Evolutionary conservation across 2,329 filamentous ascomycete genomes (phyloP), one percentile per base, ranked within the genome.

Genomic region (Capronia americana): DNA sequence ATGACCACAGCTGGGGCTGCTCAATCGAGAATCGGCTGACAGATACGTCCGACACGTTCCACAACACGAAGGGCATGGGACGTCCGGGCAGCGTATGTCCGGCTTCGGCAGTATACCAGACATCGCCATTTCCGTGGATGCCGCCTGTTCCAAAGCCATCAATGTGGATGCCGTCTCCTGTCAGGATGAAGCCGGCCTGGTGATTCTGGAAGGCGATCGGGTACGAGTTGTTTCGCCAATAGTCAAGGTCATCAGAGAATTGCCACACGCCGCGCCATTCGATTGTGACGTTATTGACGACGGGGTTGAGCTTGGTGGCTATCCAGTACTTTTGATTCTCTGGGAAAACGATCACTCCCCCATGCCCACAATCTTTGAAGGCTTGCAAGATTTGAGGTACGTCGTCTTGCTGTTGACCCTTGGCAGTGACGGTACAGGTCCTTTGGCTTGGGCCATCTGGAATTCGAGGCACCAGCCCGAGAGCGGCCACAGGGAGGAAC

Each of bases 61-160:
- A 87, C 60, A 85, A 81, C 3, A 86, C 83, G 64, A 87, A 86
- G 0, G 84, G 84, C 84, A 87, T 87, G 0, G 84, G 85, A 10
- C 85, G 75, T 3, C 84, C 84, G 1, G 80, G 79, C 61, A 79
- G 79, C 0, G 83, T 86, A 5, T 74, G 69, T 14, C 77, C 80
- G 28, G 77, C 70, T 73, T 86, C 84, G 8, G 75, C 81, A 20
- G 76, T 80, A 67, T 87, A 87, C 85, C 85, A 87, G 1, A 77
- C 72, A 67, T 87, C 81, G 2, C 85, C 84, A 66, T 85, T 85
- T 5, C 84, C 84, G 63, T 85, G 73, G 57, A 87, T 85, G 2
- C 83, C 82, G n/a, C 84, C 84, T 0, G 81, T 85, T 0, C 79
- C 79, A 64, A 83, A 78, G 11, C 85, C 84, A 69, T 85, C 75